Percentiles rank a stretch among this genome's conserved stretches.
Evolutionary conservation across 441 rosid genomes (phyloP).

Genomic region (Corymbia calophylla): DNA sequence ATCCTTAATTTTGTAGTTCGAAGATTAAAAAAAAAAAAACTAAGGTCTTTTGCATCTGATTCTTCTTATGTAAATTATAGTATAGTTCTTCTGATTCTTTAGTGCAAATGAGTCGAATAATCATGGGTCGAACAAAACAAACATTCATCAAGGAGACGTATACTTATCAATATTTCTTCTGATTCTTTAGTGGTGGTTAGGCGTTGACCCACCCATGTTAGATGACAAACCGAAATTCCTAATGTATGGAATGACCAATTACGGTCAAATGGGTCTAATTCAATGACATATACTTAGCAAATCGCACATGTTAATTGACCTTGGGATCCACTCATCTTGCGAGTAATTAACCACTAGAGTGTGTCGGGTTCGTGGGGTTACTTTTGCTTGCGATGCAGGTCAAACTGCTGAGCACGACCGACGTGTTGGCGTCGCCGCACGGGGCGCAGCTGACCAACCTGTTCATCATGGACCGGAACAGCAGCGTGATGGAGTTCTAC

Average conservation of each 20-base stretch:
- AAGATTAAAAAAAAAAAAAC: not conserved
- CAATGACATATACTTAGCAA: not conserved
- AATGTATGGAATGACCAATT: not conserved
- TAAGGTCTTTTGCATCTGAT: not conserved
- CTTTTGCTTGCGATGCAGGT: slow-evolving; percentile 18
- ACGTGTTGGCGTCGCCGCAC: slow-evolving; percentile 47
- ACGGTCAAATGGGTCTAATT: not conserved
- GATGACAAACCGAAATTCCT: not conserved
- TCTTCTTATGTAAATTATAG: not conserved
- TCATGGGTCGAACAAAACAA: not conserved
- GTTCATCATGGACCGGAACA: slow-evolving; percentile 54
- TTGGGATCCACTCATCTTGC: not conserved
- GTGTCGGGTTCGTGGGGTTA: not conserved
- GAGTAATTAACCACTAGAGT: not conserved
- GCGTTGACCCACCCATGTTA: not conserved
- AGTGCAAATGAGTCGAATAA: not conserved
- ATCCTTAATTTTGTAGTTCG: not conserved
- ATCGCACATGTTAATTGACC: not conserved
- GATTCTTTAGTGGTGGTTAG: not conserved
- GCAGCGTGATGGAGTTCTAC: slow-evolving; percentile 69
- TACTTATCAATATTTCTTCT: too few relatives aligned
- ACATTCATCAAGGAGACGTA: not conserved
- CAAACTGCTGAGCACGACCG: slow-evolving; percentile 44
- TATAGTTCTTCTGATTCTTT: not conserved
- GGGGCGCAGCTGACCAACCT: slow-evolving; percentile 63